Conservation (phyloP, 345 rosid species). For the Camelina sativa region DNA sequence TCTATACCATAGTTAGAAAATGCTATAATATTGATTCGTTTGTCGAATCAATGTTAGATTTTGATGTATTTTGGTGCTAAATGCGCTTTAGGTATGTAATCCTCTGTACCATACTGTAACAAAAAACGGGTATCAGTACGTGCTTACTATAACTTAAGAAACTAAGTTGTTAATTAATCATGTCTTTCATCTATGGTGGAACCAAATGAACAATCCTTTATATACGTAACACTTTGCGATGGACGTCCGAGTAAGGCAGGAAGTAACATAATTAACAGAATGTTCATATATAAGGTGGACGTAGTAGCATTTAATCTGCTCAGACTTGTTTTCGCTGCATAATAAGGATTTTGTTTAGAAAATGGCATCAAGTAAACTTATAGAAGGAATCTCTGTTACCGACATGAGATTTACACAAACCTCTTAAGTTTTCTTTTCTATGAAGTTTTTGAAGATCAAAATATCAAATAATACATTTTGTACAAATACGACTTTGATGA, state of each 20-base stretch:
- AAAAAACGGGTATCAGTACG: background rate
- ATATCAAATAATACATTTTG: background rate
- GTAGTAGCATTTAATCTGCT: background rate
- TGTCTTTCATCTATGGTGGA: background rate
- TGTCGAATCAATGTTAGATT: slow-evolving; percentile 21
- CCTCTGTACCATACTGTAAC: background rate
- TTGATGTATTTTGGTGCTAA: slow-evolving; percentile 15
- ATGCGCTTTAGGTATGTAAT: background rate
- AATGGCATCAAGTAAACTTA: background rate
- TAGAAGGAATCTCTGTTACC: background rate
- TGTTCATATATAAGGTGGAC: background rate
- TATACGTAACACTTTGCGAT: background rate
- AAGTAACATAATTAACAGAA: background rate
- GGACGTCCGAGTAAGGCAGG: background rate
- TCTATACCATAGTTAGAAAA: slow-evolving; percentile 19
- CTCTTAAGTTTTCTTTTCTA: slow-evolving; percentile 5
- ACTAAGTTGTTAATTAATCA: background rate
- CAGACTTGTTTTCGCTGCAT: slow-evolving; percentile 9
- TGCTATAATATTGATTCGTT: slow-evolving; percentile 20
- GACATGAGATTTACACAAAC: background rate
- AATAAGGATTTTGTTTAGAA: background rate
- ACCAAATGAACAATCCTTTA: background rate
- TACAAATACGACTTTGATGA: slow-evolving; percentile 22
- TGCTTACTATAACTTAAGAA: background rate
- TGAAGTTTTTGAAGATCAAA: background rate